Conservation (phyloP, 371 early-diverging fungal species). For the Mortierella sp. region DNA sequence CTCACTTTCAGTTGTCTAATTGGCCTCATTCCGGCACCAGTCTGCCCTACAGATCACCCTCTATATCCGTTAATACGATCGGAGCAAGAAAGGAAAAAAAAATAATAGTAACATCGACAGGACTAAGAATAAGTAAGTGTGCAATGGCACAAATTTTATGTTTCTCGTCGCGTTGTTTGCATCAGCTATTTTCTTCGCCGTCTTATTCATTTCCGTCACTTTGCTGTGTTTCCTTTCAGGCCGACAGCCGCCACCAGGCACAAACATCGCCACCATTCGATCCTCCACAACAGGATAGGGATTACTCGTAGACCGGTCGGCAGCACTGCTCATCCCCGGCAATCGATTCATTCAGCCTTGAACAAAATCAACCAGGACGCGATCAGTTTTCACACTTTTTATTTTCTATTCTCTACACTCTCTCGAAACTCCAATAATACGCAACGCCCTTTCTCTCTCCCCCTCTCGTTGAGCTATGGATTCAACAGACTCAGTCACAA, state of each 20-base stretch:
- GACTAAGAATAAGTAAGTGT: slow-evolving; percentile 1
- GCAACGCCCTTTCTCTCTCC: not conserved
- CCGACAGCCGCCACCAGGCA: not conserved
- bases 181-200: not conserved
- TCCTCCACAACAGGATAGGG: not conserved
- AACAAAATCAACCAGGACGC: not conserved
- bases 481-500: slow-evolving; percentile 21
- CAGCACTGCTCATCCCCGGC: not conserved
- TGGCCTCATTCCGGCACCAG: too few relatives aligned
- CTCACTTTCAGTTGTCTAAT: too few relatives aligned
- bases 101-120: not conserved
- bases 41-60: too few relatives aligned
- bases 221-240: not conserved
- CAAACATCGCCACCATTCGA: not conserved
- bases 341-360: not conserved
- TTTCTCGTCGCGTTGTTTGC: not conserved
- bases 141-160: not conserved
- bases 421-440: slow-evolving; percentile 7
- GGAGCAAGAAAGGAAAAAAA: not conserved
- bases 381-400: not conserved
- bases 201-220: not conserved
- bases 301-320: not conserved
- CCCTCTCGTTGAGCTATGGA: slow-evolving; percentile 26
- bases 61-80: not conserved
- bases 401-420: not conserved